Base-by-base conservation (phyloP, 177 flowering plant genomes). In the Vitis hybrid region DNA sequence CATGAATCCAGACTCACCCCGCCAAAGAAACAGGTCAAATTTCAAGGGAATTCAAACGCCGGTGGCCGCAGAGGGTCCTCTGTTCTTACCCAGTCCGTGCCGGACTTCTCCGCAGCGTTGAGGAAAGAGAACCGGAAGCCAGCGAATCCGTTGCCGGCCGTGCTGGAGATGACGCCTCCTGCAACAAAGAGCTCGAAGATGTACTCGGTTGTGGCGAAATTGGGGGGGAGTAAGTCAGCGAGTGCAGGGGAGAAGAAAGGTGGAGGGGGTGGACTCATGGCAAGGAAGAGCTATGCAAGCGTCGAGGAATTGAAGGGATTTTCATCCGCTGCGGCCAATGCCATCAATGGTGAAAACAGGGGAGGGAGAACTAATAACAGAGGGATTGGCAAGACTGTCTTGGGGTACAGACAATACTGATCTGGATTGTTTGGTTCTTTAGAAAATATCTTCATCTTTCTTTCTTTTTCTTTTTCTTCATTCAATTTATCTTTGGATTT, bases 61-160 rank as follows among this genome's bases (percentile, higher is more conserved):
- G 6, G 1, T 26, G 52, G 72, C 12, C 30, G 80, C 0, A 75
- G 72, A 71, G 73, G 74, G 70, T 34, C 81, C 15, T 84, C 88
- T 18, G 61, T 79, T 59, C 74, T 93, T 62, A 83, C 92, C 13
- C 94, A 79, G 26, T 93, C 97, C 0, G 97, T 93, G 75, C 97
- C 97, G 45, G 94, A 90, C 65, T 89, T 93, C 63, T 86, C 95
- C 1, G 70, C 90, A 0, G 78, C 67, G 5, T n/a, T 89, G 76
- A 73, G 95, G 74, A 93, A 93, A 60, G 98, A 93, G 80, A 93
- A 93, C 21, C 75, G 93, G 63, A 88, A 77, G 73, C 86, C 89
- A 17, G 21, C 65, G 63, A 34, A 17, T 0, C 56, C 30, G 34
- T 50, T 78, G 34, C 71, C 80, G 10, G 61, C 78, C 34, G 2